A percentile compares a stretch with the other conserved stretches of the same genome.
Conservation (phyloP, 2,329 filamentous ascomycete species). For the Microdochium trichocladiopsis region DNA sequence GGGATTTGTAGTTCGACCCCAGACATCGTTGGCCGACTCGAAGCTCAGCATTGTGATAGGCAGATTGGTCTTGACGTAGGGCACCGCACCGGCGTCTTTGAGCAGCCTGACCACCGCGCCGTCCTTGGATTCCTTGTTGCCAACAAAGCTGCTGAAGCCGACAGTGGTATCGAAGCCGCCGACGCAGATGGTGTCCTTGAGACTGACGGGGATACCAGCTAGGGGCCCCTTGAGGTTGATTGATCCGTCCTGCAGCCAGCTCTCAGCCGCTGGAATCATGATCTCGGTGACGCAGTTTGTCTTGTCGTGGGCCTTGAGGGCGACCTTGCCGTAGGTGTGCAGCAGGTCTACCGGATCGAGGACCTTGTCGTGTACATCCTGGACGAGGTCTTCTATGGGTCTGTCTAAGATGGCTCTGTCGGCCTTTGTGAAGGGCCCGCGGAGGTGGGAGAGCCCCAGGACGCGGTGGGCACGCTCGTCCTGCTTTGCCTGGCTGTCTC, state of each 20-base stretch:
- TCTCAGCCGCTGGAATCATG: constrained; percentile 70
- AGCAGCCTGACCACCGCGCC: constrained; percentile 68
- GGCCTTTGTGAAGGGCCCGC: constrained; percentile 51
- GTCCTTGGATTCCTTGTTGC: constrained; percentile 60
- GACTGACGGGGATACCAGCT: constrained; percentile 77
- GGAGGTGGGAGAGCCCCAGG: constrained; percentile 58
- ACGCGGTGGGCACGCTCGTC: constrained; percentile 66
- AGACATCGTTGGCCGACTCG: constrained; percentile 71
- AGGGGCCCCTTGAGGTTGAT: constrained; percentile 74
- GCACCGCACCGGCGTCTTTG: constrained; percentile 82
- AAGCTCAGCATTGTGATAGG: constrained; percentile 84
- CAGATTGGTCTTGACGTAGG: constrained; percentile 88
- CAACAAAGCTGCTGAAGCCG: constrained; percentile 68
- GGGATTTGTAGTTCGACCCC: constrained; percentile 77
- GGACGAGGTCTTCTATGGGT: constrained; percentile 71
- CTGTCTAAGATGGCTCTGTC: constrained; percentile 65
- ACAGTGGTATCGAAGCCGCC: constrained; percentile 78
- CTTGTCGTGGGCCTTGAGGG: constrained; percentile 73
- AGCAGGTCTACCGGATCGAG: constrained; percentile 66
- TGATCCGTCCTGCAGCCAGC: constrained; percentile 52
- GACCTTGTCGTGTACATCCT: constrained; percentile 65
- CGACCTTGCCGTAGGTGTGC: constrained; percentile 80
- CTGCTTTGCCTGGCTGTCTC: constrained; percentile 68
- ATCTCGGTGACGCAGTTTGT: constrained; percentile 90
- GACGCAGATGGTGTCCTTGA: constrained; percentile 77